Base-by-base conservation (phyloP, 1,284 basidiomycete species). In the Somion occarium region DNA sequence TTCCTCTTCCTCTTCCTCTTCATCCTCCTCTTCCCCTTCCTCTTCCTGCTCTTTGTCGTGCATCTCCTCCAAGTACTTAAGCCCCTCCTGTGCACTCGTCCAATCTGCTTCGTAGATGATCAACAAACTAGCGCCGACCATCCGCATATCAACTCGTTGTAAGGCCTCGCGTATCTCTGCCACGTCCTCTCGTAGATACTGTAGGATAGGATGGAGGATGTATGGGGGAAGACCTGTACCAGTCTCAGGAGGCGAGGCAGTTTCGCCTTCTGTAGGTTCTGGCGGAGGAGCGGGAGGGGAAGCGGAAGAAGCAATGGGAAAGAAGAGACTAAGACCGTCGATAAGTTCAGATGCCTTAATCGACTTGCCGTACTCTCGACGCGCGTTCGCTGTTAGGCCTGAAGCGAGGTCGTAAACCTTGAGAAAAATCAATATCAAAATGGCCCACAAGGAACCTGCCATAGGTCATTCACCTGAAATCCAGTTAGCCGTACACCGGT, bases 401-500 rank as follows among this genome's bases (percentile, higher is more conserved):
- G 79, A 73, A 5, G 69, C 62, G 45, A 84, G 77, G 59, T 92
- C 80, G 69, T 90, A 89, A 0, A 94, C 86, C 91, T 93, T 56
- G 30, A 7, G 24, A 13, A 23, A 25, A 15, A 22, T 37, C 15
- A 7, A 34, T 34, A 7, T 34, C 18, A 44, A 13, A 12, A 24
- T 18, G 4, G 23, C n/a, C n/a, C 23, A 24, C 12, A 24, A 22
- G 24, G 24, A 5, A 30, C 11, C 26, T 7, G 19, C 20, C 25
- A 23, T 13, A 18, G 19, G 44, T 13, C n/a, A 46, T 80, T 53
- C 52, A 93, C 94, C 75, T 93, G 90, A 68, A 92, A 97, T 1
- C 91, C 95, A 1, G 93, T 97, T 39, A 97, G 65, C 22, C 93
- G 72, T 1, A 98, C 59, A 0, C 95, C 95, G 1, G 83, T 89